Evolutionary conservation across 1,139 yeast genomes (phyloP), one percentile per base, ranked within the genome.

Genomic region (Pichia sp.): DNA sequence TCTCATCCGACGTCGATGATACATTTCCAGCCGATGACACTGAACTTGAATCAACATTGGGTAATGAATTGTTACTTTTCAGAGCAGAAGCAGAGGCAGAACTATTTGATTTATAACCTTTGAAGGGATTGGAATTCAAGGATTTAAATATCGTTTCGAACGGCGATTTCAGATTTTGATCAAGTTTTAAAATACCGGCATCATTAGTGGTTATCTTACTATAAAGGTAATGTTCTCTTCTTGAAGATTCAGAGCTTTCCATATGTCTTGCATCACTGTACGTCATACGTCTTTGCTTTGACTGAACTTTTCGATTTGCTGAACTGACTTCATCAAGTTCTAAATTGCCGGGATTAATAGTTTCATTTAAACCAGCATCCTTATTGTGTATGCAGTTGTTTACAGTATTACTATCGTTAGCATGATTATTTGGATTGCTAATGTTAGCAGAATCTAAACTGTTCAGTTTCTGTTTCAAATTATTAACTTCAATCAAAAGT

Each of bases 401-500:
- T 16, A 16, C 33, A 31, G 33, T 10, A 31, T 31, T 31, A 31
- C 10, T 31, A 31, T 31, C 10, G 26, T 40, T 29, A 10, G 36
- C 33, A n/a, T 37, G 33, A 8, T 33, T 38, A 26, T 29, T 35
- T 8, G 4, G 28, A 29, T 26, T 33, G 11, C 27, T 37, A 29
- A 16, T 16, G 28, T 27, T 11, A 11, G 29, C 8, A 23, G 37
- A 5, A 26, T 46, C 49, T 5, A 33, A 38, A 2, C 11, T 4
- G 3, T 35, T 10, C 27, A 48, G 38, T 36, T 47, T 50, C 35
- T 49, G 44, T 43, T 48, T 53, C 29, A 58, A 44, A 16, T 50
- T 46, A 26, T 56, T 52, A 5, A 62, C 36, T 38, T 62, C 63
- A 8, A 59, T 29, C 43, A 66, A 58, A 40, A 78, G 58, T 45